phyloP scores from a whole-genome alignment of 805 yeast species.

The Debaryomyces castellii region DNA sequence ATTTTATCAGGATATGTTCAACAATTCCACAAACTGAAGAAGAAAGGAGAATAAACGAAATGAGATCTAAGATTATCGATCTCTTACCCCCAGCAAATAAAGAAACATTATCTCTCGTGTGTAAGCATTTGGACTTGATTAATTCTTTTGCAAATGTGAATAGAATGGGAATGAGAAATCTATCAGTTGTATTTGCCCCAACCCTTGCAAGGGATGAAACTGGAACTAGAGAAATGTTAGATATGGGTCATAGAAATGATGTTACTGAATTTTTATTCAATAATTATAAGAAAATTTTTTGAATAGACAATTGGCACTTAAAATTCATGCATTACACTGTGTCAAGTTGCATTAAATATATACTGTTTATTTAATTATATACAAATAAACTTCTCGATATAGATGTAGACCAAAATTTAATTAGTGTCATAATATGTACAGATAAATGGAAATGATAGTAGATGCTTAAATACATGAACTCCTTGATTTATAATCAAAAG shows the following conservation, averaged over 20 bases:
- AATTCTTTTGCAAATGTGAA: conserved; percentile 53
- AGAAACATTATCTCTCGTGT: conserved; percentile 52
- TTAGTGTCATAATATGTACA: background rate
- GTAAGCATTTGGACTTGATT: conserved; percentile 65
- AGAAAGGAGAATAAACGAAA: conserved; percentile 36
- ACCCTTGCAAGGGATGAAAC: conserved; percentile 77
- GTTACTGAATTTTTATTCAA: conserved; percentile 71
- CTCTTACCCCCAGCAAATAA: conserved; percentile 69
- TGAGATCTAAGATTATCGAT: conserved; percentile 43
- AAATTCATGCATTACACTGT: background rate
- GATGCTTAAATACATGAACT: background rate
- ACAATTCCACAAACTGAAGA: conserved; percentile 17
- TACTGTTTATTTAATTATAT: background rate
- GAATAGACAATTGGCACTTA: background rate
- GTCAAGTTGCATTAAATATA: background rate
- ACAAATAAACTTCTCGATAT: background rate
- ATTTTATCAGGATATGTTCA: conserved; percentile 56
- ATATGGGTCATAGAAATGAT: conserved; percentile 78
- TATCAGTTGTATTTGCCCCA: conserved; percentile 94
- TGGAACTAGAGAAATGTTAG: conserved; percentile 80
- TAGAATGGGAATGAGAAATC: conserved; percentile 79
- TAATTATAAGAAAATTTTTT: conserved; percentile 43
- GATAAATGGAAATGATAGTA: background rate
- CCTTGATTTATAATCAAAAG: background rate
- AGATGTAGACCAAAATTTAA: background rate